Conservation (phyloP, 2,329 filamentous ascomycete species). For the Rosellinia necatrix region DNA sequence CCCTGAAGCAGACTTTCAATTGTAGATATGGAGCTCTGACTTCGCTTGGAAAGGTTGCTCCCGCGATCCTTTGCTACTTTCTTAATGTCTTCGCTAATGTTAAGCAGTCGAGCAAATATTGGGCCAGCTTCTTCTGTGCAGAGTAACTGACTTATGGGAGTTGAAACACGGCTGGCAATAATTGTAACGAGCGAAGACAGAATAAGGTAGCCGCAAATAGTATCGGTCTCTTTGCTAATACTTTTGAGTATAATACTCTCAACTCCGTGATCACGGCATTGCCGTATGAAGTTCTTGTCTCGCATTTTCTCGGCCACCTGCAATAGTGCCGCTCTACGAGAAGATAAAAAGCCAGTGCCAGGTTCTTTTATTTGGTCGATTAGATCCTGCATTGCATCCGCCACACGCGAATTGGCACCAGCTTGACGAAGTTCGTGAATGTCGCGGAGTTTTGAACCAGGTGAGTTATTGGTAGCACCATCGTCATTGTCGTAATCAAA, state of each 20-base stretch:
- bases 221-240: conserved; percentile 63
- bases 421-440: conserved; percentile 70
- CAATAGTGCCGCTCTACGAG: conserved; percentile 62
- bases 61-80: conserved; percentile 66
- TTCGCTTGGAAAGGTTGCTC: conserved; percentile 70
- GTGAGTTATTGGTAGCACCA: conserved; percentile 46
- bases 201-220: conserved; percentile 66
- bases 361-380: conserved; percentile 63
- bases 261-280: conserved; percentile 75
- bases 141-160: conserved; percentile 63
- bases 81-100: conserved; percentile 58
- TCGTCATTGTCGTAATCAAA: conserved; percentile 54
- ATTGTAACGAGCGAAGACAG: conserved; percentile 67
- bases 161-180: conserved; percentile 62
- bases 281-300: conserved; percentile 65
- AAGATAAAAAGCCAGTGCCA: conserved; percentile 50
- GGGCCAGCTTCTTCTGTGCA: conserved; percentile 57
- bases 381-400: conserved; percentile 68
- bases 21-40: conserved; percentile 58
- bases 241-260: conserved; percentile 70
- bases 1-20: conserved; percentile 59
- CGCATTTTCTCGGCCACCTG: conserved; percentile 64
- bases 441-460: conserved; percentile 60
- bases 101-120: conserved; percentile 62
- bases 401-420: conserved; percentile 68